These are phyloP conservation scores for Lachnellula hyalina DNA, from an alignment of 2,329 filamentous ascomycete genomes.

Conservation along the genomic window DNA sequence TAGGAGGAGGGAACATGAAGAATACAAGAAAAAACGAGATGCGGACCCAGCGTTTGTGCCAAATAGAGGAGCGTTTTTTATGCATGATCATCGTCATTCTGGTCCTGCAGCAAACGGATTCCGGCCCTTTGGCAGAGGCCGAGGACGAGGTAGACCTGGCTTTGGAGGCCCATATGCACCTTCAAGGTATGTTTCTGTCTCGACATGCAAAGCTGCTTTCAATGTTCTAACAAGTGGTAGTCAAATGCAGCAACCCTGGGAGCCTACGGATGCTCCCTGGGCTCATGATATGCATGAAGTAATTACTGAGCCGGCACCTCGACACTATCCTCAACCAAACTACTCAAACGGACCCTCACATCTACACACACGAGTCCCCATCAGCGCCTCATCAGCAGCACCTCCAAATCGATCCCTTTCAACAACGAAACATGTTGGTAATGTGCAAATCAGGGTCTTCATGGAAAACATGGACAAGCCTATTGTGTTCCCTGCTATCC, in stretches of 20 bases:
- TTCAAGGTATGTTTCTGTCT: constrained; percentile 51
- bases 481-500: constrained; percentile 66
- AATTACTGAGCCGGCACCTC: constrained; percentile 41
- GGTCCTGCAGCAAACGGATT: constrained; percentile 75
- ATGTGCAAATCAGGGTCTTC: constrained; percentile 76
- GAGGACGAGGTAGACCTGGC: constrained; percentile 53
- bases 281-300: constrained; percentile 90
- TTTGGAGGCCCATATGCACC: constrained; percentile 55
- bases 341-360: constrained; percentile 36
- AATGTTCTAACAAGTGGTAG: constrained; percentile 29
- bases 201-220: constrained; percentile 6
- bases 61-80: constrained; percentile 91
- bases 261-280: constrained; percentile 72
- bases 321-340: constrained; percentile 16
- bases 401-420: constrained; percentile 76
- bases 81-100: constrained; percentile 85
- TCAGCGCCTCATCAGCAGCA: constrained; percentile 46
- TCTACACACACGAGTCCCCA: constrained; percentile 21
- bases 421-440: constrained; percentile 76
- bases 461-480: constrained; percentile 71
- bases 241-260: constrained; percentile 43
- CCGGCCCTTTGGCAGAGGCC: constrained; percentile 62
- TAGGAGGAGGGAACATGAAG: constrained; percentile 80
- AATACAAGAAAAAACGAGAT: constrained; percentile 82
- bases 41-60: constrained; percentile 91